Conservation (phyloP, 768 basidiomycete species). For the Lentinus tigrinus region DNA sequence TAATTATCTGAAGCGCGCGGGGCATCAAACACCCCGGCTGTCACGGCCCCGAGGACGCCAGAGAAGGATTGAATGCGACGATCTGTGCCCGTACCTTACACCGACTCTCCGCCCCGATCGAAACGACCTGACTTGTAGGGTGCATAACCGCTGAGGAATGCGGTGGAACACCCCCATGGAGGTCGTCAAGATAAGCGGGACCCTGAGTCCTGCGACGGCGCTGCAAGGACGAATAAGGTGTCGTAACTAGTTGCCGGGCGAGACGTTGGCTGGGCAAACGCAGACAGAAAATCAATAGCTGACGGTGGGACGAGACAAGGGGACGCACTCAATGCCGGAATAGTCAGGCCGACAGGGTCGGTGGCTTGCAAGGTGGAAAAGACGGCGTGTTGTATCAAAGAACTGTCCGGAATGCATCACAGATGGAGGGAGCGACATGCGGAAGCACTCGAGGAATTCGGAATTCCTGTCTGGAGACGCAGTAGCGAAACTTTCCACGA, state of each 20-base stretch:
- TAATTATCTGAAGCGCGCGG: neutral
- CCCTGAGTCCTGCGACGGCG: neutral
- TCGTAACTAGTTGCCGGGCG: neutral
- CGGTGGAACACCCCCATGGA: neutral
- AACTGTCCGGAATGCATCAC: conserved; percentile 15
- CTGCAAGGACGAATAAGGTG: neutral
- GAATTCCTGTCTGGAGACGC: conserved; percentile 20
- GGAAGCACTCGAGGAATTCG: conserved; percentile 10
- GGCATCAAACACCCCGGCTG: neutral
- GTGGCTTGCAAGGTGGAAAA: neutral
- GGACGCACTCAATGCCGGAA: neutral
- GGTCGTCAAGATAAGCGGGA: neutral
- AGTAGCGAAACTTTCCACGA: conserved; percentile 13
- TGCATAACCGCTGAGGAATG: neutral
- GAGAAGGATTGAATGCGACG: neutral
- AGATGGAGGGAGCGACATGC: conserved; percentile 15
- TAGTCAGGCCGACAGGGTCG: neutral
- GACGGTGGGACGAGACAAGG: neutral
- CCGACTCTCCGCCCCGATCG: neutral
- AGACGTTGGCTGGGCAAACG: neutral
- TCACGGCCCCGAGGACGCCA: neutral
- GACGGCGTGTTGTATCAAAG: conserved; percentile 7
- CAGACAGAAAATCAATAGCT: neutral
- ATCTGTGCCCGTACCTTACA: neutral
- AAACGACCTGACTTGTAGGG: neutral